A percentile compares a stretch with the other conserved stretches of the same genome.
phyloP scores from a whole-genome alignment of 306 rosid genomes.

The Rosa persica region DNA sequence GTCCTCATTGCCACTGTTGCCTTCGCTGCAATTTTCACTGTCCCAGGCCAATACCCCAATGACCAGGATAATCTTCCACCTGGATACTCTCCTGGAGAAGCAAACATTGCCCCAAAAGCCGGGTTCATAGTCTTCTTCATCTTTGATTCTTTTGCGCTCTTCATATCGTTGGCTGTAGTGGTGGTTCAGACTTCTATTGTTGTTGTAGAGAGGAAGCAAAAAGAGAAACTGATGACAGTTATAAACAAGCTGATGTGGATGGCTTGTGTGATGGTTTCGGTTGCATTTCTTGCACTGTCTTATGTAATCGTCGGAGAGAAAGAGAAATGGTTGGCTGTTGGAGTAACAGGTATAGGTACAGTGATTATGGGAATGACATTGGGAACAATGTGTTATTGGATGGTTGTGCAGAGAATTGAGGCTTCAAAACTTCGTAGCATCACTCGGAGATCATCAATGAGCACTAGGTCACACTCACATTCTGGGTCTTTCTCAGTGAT shows the following conservation, averaged over 20 bases:
- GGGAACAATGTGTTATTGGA: conserved; percentile 73
- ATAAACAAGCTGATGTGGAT: conserved; percentile 88
- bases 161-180: conserved; percentile 84
- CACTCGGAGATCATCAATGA: conserved; percentile 50
- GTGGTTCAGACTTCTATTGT: conserved; percentile 80
- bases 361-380: conserved; percentile 70
- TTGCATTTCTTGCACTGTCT: conserved; percentile 79
- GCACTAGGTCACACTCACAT: conserved; percentile 46
- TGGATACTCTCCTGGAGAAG: conserved; percentile 54
- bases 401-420: conserved; percentile 57
- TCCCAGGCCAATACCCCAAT: conserved; percentile 65
- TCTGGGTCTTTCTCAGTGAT: conserved; percentile 51
- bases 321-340: conserved; percentile 52
- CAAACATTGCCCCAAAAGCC: conserved; percentile 40
- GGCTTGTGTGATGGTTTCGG: conserved; percentile 71
- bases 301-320: conserved; percentile 65
- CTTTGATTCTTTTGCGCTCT: conserved; percentile 73
- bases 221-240: conserved; percentile 61
- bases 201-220: conserved; percentile 59
- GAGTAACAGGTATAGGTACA: conserved; percentile 66
- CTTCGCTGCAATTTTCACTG: conserved; percentile 72
- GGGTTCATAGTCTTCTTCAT: conserved; percentile 54
- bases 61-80: background rate
- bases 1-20: conserved; percentile 82
- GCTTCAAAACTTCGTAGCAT: conserved; percentile 57